phyloP scores from a whole-genome alignment of 2,329 filamentous ascomycete genomes.

The Exophiala sp. region DNA sequence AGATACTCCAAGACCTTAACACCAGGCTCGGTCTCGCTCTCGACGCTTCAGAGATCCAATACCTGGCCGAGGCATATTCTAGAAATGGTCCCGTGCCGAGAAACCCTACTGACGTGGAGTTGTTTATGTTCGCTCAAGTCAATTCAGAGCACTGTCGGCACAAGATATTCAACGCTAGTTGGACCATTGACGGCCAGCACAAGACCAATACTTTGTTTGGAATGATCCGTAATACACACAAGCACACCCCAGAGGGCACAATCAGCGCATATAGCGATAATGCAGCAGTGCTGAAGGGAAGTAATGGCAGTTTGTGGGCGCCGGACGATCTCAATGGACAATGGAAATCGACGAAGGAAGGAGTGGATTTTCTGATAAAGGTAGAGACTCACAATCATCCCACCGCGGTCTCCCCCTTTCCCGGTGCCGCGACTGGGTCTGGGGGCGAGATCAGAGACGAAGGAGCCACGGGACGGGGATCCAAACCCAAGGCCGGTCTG shows the following conservation, averaged over 20 bases:
- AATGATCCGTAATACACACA: slow-evolving; percentile 96
- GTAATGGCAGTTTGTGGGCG: slow-evolving; percentile 71
- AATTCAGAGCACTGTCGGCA: slow-evolving; percentile 90
- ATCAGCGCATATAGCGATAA: slow-evolving; percentile 97
- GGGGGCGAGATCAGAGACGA: slow-evolving; percentile 95
- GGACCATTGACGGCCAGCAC: slow-evolving; percentile 81
- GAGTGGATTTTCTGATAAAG: slow-evolving; percentile 82
- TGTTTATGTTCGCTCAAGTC: slow-evolving; percentile 99
- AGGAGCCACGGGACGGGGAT: slow-evolving; percentile 87
- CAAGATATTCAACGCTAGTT: slow-evolving; percentile 95
- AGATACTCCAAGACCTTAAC: slow-evolving; percentile 76
- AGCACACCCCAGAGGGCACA: slow-evolving; percentile 68
- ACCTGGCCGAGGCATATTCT: slow-evolving; percentile 79
- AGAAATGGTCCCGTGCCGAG: slow-evolving; percentile 53
- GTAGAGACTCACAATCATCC: slow-evolving; percentile 98
- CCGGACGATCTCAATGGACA: slow-evolving; percentile 79
- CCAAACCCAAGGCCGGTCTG: slow-evolving; percentile 85
- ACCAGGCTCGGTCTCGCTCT: slow-evolving; percentile 75
- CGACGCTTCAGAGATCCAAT: slow-evolving; percentile 84
- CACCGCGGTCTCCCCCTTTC: slow-evolving; percentile 87
- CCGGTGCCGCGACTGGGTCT: slow-evolving; percentile 89
- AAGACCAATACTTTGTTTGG: slow-evolving; percentile 80
- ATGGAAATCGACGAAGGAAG: slow-evolving; percentile 81
- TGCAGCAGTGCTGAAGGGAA: slow-evolving; percentile 79
- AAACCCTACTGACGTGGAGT: slow-evolving; percentile 79